Base-by-base conservation (phyloP, 1,284 basidiomycete species). In the Wolfiporia cocos region DNA sequence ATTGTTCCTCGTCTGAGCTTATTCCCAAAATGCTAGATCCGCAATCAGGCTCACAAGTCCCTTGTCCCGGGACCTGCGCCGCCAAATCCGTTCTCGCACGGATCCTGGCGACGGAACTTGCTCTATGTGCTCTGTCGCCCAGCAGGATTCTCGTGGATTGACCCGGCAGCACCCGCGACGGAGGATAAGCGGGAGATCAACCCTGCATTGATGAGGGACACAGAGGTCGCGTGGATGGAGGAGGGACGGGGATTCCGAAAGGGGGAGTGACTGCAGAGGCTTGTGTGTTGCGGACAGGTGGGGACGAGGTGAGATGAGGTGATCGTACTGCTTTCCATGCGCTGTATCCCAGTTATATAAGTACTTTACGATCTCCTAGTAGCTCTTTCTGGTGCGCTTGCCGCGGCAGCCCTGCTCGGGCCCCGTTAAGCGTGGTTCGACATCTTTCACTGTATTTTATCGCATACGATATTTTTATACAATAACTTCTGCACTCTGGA, bases 21-120 rank as follows among this genome's bases (percentile, higher is more conserved):
- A 39, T 24, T 39, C 42, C 36, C 35, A 36, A 38, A 35, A 32
- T 26, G 28, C 18, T 49, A 86, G 81, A 85, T 87, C 51, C 79
- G 86, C 45, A 86, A 82, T 52, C 78, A 84, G 62, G 86, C 86
- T 20, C 86, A 88, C 62, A 86, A 81, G 54, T 69, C 72, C 24
- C 64, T 87, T 31, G 67, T 71, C 12, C 71, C 76, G 14, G 81
- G 75, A 2, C 67, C 76, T 2, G 60, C 76, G 11, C 85, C 84
- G 10, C 75, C 81, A 2, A 90, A 90, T 54, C 85, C 86, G 29
- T 90, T 89, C 63, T 79, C 81, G 42, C 82, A 86, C 57, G 81
- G 84, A 29, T 78, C 61, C 41, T 86, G 82, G 81, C 66, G 74
- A 50, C 66, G 73, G 44, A 90, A 90, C 58, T 51, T 85, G 34